Evolutionary conservation across 257 asterid genomes (phyloP), one percentile per base, ranked within the genome.

Genomic region (Gentiana dahurica): DNA sequence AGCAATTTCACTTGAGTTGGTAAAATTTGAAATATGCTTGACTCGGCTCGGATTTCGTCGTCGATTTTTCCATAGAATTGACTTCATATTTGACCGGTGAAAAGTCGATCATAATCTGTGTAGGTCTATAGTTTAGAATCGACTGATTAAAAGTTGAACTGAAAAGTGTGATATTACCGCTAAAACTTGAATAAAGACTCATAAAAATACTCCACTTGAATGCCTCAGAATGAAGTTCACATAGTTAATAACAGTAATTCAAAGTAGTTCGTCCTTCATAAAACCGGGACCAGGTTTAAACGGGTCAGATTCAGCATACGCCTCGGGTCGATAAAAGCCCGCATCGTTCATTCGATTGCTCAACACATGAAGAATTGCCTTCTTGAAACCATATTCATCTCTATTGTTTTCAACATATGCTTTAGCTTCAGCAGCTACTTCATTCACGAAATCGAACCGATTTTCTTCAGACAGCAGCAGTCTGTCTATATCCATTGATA

Each of bases 201-300:
- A 24, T 24, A 24, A 24, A 24, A 24, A 24, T 24, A 24, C 24
- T 24, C 24, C 24, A 24, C 24, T 24, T 24, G 24, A 24, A 24
- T 24, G 24, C 24, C 24, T 24, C 24, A 24, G 24, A 24, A 24
- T 24, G 24, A 24, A 24, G 24, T 24, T 24, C 24, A 24, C 24
- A 24, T 24, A 24, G 24, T 24, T 24, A 24, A 24, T 0, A 24
- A 24, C 24, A 24, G 24, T 24, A 24, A 24, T 38, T 52, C 13
- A 49, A 32, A 76, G 81, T 49, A 90, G 82, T 44, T 86, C 91
- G 33, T 76, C 80, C 63, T 78, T 82, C 60, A 81, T 58, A 72
- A 75, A 87, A 35, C 96, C 95, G 11, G 98, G 95, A 55, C 89
- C 98, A 1, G 98, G 95, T 71, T 85, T 91, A 77, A 80, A 91